Base-by-base conservation (phyloP, 2,329 filamentous ascomycete species). In the Neonectria hederae region DNA sequence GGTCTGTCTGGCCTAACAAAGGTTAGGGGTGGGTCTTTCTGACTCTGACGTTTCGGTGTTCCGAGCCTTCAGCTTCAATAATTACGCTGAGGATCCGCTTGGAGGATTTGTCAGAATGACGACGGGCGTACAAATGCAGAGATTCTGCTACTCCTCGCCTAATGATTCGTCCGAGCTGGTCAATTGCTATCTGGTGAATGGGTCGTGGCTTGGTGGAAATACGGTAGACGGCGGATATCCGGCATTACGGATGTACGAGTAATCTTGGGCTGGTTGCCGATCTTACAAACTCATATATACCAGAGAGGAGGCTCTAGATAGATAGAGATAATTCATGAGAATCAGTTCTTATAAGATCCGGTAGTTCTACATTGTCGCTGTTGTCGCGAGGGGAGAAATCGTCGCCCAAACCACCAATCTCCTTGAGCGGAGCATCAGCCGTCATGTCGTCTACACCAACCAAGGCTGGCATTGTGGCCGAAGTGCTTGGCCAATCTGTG, bases 171-270 rank as follows among this genome's bases (percentile, higher is more conserved):
- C 24, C n/a, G 10, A 26, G 42, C 21, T 40, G 30, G 43, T 54
- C 35, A 32, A 54, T 22, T 38, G 28, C 38, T 46, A 59, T 49
- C 14, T 54, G 48, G 56, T 57, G n/a, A 21, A 62, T 62, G 63
- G 63, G 63, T 57, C 61, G 38, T 43, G 46, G 56, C 28, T 54
- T 46, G 59, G 24, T 54, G 62, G 62, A 62, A 58, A 62, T 65
- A 62, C 62, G 62, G 58, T 49, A 32, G 54, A 54, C 21, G 49
- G 17, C 56, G 61, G 61, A 63, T 60, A 55, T 63, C 32, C 61
- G 61, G 61, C 52, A 55, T 22, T 64, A 55, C 62, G 62, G 62
- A 60, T 40, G 35, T 65, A 65, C 13, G 22, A 40, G 26, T 5
- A 6, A 26, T 54, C 24, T 46, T 32, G 54, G 49, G 42, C 5